Percentiles rank a stretch among this genome's conserved stretches.
Conservation (phyloP, 1,139 yeast genomes). For the Suhomyces wounanorum region DNA sequence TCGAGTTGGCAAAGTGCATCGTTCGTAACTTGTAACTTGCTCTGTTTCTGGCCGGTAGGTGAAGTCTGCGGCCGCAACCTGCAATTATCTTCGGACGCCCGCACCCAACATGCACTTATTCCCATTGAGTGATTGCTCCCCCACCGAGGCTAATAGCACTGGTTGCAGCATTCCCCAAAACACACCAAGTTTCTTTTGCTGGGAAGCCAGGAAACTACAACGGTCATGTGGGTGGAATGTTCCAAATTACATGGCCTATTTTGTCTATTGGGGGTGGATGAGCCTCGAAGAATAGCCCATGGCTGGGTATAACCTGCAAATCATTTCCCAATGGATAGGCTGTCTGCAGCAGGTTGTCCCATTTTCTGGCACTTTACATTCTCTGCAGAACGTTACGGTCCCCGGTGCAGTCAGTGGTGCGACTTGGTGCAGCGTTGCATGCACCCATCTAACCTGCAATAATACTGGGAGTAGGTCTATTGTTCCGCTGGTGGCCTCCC, state of each 20-base stretch:
- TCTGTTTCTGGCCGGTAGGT: neutral
- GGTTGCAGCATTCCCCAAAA: neutral
- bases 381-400: conserved; percentile 4
- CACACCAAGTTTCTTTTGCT: neutral
- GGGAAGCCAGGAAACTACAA: neutral
- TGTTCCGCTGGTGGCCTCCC: neutral
- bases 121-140: neutral
- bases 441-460: neutral
- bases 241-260: neutral
- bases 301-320: neutral
- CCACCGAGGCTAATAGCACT: neutral
- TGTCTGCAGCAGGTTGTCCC: neutral
- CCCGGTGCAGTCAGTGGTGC: neutral
- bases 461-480: neutral
- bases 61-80: neutral
- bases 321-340: neutral
- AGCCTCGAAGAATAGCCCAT: neutral
- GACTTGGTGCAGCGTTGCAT: neutral
- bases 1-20: neutral
- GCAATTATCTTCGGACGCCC: neutral
- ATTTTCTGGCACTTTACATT: neutral
- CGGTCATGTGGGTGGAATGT: neutral
- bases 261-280: neutral
- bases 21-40: neutral
- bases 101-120: neutral